Evolutionary conservation across 208 protist species (phyloP).

Genomic region (Leishmania braziliensis): DNA sequence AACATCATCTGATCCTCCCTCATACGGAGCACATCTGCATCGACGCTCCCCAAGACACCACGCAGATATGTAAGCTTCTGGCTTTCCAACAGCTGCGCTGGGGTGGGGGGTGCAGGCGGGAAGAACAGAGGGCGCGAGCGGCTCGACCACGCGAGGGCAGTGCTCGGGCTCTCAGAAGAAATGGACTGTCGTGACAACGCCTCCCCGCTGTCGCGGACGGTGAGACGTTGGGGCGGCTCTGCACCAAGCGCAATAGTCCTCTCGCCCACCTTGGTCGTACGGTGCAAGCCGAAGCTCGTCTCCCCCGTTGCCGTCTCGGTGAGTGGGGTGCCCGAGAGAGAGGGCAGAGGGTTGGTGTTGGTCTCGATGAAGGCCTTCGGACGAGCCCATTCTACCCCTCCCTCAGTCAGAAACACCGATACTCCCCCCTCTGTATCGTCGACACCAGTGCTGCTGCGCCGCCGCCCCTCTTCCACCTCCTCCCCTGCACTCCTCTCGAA

Average conservation of each 20-base stretch:
- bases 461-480: neutral
- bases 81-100: neutral
- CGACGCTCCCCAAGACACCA: slow-evolving; percentile 6
- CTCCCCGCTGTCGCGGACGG: neutral
- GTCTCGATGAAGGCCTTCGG: neutral
- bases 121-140: neutral
- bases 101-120: neutral
- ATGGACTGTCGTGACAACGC: neutral
- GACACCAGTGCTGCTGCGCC: neutral
- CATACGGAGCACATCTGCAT: slow-evolving; percentile 37
- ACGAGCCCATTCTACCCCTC: neutral
- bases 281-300: neutral
- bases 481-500: neutral
- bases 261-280: neutral
- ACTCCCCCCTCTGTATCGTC: neutral
- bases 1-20: slow-evolving; percentile 73
- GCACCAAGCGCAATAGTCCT: neutral
- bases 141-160: neutral
- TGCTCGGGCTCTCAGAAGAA: neutral
- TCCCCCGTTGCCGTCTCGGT: neutral
- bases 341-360: neutral
- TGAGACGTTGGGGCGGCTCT: neutral
- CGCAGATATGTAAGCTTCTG: slow-evolving; percentile 17
- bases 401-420: slow-evolving; percentile 28
- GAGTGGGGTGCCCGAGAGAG: neutral